Evolutionary conservation across 768 basidiomycete species (phyloP).

Genomic region (Pholiota molesta): DNA sequence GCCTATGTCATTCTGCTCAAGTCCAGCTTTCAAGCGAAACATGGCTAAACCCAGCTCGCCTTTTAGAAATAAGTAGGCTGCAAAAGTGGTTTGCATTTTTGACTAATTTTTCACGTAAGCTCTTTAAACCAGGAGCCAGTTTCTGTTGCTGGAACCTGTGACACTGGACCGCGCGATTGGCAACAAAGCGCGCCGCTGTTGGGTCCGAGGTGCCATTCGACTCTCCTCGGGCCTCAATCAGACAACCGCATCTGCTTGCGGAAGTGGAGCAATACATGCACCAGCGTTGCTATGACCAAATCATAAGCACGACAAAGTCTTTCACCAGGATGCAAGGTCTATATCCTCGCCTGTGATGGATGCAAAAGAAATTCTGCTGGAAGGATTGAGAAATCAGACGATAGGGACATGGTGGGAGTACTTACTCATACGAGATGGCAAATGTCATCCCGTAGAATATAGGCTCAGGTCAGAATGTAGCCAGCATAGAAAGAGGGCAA

Average conservation of each 20-base stretch:
- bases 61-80: slow-evolving; percentile 4
- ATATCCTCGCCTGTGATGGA: no score
- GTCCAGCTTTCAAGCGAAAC: not conserved
- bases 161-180: slow-evolving; percentile 25
- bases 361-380: no score
- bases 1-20: not conserved
- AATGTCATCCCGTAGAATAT: no score
- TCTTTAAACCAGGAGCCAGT: slow-evolving; percentile 48
- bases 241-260: slow-evolving; percentile 42
- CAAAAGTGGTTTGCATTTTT: slow-evolving; percentile 54
- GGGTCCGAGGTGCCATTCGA: slow-evolving; percentile 40
- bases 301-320: no score
- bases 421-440: no score
- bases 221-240: slow-evolving; percentile 47
- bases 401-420: no score
- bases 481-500: no score
- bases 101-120: slow-evolving; percentile 60
- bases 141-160: slow-evolving; percentile 36
- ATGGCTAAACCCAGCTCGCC: not conserved
- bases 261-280: no score
- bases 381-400: no score
- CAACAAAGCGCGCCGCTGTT: slow-evolving; percentile 34
- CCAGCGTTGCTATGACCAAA: no score
- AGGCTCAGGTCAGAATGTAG: no score
- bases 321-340: no score